These are phyloP conservation scores for Candida freyschussii DNA, from an alignment of 1,139 yeast genomes.

Conservation along the genomic window DNA sequence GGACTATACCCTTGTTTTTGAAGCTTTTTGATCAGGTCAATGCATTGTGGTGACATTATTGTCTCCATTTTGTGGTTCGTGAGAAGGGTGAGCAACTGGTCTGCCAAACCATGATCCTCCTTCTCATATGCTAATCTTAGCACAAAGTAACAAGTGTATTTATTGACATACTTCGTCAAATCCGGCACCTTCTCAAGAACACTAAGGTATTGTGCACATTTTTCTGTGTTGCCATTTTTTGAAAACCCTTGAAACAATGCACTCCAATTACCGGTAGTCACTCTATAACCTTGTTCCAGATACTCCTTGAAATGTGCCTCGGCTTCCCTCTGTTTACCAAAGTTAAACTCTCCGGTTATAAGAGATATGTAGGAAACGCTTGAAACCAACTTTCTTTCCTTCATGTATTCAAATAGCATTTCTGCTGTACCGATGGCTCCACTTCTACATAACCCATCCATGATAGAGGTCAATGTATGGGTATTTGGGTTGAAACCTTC, in stretches of 20 bases:
- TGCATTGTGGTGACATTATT: conserved; percentile 6
- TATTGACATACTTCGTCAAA: conserved; percentile 41
- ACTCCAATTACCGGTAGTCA: conserved; percentile 51
- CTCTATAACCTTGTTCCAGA: conserved; percentile 33
- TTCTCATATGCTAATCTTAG: conserved; percentile 39
- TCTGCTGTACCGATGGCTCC: conserved; percentile 51
- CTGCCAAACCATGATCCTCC: conserved; percentile 33
- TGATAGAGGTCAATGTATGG: conserved; percentile 48
- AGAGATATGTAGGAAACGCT: conserved; percentile 48
- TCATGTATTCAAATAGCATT: conserved; percentile 41
- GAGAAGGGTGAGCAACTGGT: conserved; percentile 37
- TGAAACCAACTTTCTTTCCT: conserved; percentile 32
- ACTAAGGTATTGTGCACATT: conserved; percentile 40
- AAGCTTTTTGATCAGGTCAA: conserved; percentile 10
- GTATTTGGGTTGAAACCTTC: conserved; percentile 44
- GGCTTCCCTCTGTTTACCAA: conserved; percentile 47
- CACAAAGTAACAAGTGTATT: conserved; percentile 53
- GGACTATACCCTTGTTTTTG: conserved; percentile 10
- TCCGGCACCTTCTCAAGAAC: conserved; percentile 24
- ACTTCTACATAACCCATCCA: conserved; percentile 51
- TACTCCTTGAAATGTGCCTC: conserved; percentile 43
- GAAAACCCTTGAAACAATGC: conserved; percentile 50
- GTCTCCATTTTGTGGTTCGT: conserved; percentile 14
- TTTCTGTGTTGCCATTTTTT: conserved; percentile 31
- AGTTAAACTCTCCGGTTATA: conserved; percentile 51